phyloP scores from a whole-genome alignment of 495 filamentous ascomycete species.

The Penicillium steckii region DNA sequence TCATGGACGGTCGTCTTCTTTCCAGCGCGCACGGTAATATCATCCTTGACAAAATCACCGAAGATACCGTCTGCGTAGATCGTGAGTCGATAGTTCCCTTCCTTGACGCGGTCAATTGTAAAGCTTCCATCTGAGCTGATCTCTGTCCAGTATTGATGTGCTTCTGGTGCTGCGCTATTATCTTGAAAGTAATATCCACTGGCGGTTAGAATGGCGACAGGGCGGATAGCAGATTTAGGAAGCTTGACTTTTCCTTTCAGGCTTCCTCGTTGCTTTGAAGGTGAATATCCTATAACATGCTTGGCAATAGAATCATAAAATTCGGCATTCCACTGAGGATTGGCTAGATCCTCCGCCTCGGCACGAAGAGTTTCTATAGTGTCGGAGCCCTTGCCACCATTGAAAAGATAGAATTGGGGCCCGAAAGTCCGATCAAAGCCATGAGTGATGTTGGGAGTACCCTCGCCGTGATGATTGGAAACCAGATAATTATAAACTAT shows the following conservation, averaged over 20 bases:
- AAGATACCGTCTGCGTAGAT: constrained; percentile 58
- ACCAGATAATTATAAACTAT: constrained; percentile 56
- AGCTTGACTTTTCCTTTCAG: constrained; percentile 45
- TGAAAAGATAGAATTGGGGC: constrained; percentile 58
- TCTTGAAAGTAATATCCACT: constrained; percentile 56
- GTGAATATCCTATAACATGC: constrained; percentile 51
- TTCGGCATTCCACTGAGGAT: constrained; percentile 48
- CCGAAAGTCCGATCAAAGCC: constrained; percentile 59
- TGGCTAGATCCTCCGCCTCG: constrained; percentile 46
- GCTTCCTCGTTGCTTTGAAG: constrained; percentile 39
- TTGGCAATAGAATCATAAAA: constrained; percentile 59
- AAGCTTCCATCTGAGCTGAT: constrained; percentile 45
- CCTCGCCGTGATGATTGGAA: constrained; percentile 56
- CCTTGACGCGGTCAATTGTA: constrained; percentile 46
- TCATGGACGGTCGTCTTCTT: constrained; percentile 28
- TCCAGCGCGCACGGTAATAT: constrained; percentile 34
- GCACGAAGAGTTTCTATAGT: constrained; percentile 40
- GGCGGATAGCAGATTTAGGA: constrained; percentile 39
- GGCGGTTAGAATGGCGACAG: constrained; percentile 52
- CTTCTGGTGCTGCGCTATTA: constrained; percentile 45
- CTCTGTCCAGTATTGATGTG: constrained; percentile 59
- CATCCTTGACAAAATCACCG: constrained; percentile 48
- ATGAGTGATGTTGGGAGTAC: constrained; percentile 56
- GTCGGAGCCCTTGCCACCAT: constrained; percentile 42
- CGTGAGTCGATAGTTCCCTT: constrained; percentile 54